phyloP scores from a whole-genome alignment of 768 basidiomycete genomes.

The Panaeolus cyanescens region DNA sequence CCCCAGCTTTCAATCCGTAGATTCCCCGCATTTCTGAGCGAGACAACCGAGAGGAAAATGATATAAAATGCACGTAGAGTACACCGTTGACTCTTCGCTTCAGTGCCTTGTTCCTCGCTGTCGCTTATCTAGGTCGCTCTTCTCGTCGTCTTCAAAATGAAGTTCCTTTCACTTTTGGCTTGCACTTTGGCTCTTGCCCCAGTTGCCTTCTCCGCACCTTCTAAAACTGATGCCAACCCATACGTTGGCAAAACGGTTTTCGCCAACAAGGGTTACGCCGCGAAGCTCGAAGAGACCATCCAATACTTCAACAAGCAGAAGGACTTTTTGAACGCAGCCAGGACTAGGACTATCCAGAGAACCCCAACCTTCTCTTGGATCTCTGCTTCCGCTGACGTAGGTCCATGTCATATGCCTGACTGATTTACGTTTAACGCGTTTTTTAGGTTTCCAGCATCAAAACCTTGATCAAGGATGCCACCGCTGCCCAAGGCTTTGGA shows the following conservation, averaged over 20 bases:
- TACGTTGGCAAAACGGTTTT: neutral
- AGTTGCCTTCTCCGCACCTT: neutral
- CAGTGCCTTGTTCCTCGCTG: neutral
- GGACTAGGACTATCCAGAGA: conserved; percentile 3
- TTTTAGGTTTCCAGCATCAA: neutral
- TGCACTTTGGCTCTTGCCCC: conserved; percentile 1
- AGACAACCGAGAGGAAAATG: neutral
- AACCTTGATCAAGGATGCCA: conserved; percentile 31
- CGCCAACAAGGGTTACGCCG: conserved; percentile 4
- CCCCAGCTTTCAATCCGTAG: conserved; percentile 2
- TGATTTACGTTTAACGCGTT: neutral
- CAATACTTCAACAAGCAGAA: conserved; percentile 1
- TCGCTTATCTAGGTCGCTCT: neutral
- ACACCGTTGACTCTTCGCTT: neutral
- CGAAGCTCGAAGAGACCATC: conserved; percentile 7
- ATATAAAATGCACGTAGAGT: neutral
- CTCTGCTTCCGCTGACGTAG: neutral
- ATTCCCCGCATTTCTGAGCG: neutral
- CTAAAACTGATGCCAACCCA: neutral
- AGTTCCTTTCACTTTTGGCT: neutral
- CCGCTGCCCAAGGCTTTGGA: conserved; percentile 32
- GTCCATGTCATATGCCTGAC: neutral
- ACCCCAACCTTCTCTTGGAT: conserved; percentile 5
- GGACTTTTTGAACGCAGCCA: neutral
- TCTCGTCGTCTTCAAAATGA: neutral